Percentiles rank a stretch among this genome's conserved stretches.
phyloP scores from a whole-genome alignment of 345 rosid genomes.

The Euphorbia tirucalli region DNA sequence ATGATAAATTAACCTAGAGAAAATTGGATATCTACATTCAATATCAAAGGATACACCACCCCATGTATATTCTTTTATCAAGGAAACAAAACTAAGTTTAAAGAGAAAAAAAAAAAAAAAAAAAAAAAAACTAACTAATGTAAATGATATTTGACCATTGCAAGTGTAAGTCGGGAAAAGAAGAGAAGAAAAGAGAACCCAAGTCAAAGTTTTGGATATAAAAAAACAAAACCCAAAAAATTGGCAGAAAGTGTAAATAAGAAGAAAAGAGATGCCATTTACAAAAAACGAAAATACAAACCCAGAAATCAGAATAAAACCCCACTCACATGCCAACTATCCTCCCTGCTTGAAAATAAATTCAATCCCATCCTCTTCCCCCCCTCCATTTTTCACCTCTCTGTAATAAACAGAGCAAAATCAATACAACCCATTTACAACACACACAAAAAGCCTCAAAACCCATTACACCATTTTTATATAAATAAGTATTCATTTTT shows the following conservation, averaged over 20 bases:
- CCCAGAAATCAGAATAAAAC: slow-evolving; percentile 29
- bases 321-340: slow-evolving; percentile 28
- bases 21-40: too few species aligned
- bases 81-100: too few species aligned
- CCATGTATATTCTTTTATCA: too few species aligned
- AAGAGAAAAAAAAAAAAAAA: too few species aligned
- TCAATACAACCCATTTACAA: neutral
- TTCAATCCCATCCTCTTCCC: slow-evolving; percentile 5
- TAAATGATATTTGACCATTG: neutral
- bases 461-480: neutral
- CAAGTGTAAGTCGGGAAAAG: neutral
- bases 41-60: too few species aligned
- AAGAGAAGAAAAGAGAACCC: neutral
- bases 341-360: slow-evolving; percentile 27
- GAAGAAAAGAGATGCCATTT: slow-evolving; percentile 6
- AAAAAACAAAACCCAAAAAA: neutral
- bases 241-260: slow-evolving; percentile 30
- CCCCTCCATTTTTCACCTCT: slow-evolving; percentile 8
- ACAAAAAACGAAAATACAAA: neutral
- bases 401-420: slow-evolving; percentile 22
- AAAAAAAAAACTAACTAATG: too few species aligned
- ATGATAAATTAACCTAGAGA: too few species aligned
- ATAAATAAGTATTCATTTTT: neutral
- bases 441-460: neutral
- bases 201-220: neutral